Percentiles rank a stretch among this genome's conserved stretches.
These are phyloP conservation scores for Austroboletus niveus DNA, from an alignment of 1,284 basidiomycete species.

Conservation along the genomic window DNA sequence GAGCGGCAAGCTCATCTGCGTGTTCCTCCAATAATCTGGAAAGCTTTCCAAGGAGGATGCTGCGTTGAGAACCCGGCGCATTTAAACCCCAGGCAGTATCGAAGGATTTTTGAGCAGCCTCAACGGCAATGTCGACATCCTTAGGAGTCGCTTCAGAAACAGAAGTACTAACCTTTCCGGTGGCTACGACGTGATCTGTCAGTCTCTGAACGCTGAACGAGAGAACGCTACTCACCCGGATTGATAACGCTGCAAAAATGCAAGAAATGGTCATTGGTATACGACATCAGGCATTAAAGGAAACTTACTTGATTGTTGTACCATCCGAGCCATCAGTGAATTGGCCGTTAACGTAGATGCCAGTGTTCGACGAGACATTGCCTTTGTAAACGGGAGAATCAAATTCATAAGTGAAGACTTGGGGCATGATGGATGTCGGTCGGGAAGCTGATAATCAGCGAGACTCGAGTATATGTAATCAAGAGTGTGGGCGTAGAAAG, in stretches of 20 bases:
- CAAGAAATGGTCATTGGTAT: neutral
- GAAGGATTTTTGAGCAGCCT: constrained; percentile 74
- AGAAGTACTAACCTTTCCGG: constrained; percentile 65
- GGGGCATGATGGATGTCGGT: constrained; percentile 36
- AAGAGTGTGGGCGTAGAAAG: too few relatives aligned
- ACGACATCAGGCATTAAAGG: neutral
- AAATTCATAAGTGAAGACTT: constrained; percentile 60
- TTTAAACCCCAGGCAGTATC: constrained; percentile 58
- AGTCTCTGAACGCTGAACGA: neutral
- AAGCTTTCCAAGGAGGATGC: constrained; percentile 51
- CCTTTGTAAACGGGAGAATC: constrained; percentile 70
- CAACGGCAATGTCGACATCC: constrained; percentile 78
- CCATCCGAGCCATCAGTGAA: constrained; percentile 66
- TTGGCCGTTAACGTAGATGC: constrained; percentile 83
- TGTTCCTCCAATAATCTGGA: constrained; percentile 60
- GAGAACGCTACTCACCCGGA: constrained; percentile 46
- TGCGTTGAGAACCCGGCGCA: constrained; percentile 48
- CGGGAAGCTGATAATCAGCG: too few relatives aligned
- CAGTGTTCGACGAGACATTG: constrained; percentile 64
- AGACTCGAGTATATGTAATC: too few relatives aligned
- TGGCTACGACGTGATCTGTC: constrained; percentile 40
- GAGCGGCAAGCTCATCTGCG: constrained; percentile 57
- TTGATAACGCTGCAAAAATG: constrained; percentile 63
- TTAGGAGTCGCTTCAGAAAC: constrained; percentile 66
- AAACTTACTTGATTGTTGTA: constrained; percentile 65